Conservation (phyloP, 257 asterid species). For the Nicotiana knightiana region DNA sequence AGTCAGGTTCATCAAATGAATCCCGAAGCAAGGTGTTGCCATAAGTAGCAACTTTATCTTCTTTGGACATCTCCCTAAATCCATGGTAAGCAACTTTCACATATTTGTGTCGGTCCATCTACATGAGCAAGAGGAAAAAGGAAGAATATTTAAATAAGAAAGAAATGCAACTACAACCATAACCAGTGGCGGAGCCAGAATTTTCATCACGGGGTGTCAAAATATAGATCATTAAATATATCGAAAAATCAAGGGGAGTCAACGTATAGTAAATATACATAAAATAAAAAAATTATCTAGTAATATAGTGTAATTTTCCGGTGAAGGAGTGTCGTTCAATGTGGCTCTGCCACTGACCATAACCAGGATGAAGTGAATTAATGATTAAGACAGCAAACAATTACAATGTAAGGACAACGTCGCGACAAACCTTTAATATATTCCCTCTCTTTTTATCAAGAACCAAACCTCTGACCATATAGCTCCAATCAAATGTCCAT, state of each 20-base stretch:
- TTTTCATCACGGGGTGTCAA: too few relatives aligned
- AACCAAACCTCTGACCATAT: constrained; percentile 99
- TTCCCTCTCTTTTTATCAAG: constrained; percentile 94
- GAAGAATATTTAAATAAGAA: background rate
- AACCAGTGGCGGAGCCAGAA: background rate
- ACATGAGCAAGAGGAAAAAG: constrained; percentile 10
- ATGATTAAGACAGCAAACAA: background rate
- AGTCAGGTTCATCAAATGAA: constrained; percentile 90
- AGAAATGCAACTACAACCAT: background rate
- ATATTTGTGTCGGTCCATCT: constrained; percentile 98
- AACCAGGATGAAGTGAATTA: background rate
- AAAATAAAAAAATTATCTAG: too few relatives aligned
- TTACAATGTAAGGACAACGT: background rate
- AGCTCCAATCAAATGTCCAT: constrained; percentile 87
- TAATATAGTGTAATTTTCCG: too few relatives aligned
- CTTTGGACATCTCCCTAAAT: constrained; percentile 77
- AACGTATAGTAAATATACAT: too few relatives aligned
- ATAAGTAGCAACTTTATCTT: constrained; percentile 83
- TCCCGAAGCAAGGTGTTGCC: constrained; percentile 77
- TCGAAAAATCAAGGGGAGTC: too few relatives aligned
- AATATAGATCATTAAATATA: too few relatives aligned
- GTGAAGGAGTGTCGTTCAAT: too few relatives aligned
- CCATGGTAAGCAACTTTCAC: constrained; percentile 99
- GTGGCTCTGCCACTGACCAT: background rate
- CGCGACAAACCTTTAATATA: constrained; percentile 70